Percentiles rank a stretch among this genome's conserved stretches.
Conservation (phyloP, 208 protist species). For the Wallacemonas sp. region DNA sequence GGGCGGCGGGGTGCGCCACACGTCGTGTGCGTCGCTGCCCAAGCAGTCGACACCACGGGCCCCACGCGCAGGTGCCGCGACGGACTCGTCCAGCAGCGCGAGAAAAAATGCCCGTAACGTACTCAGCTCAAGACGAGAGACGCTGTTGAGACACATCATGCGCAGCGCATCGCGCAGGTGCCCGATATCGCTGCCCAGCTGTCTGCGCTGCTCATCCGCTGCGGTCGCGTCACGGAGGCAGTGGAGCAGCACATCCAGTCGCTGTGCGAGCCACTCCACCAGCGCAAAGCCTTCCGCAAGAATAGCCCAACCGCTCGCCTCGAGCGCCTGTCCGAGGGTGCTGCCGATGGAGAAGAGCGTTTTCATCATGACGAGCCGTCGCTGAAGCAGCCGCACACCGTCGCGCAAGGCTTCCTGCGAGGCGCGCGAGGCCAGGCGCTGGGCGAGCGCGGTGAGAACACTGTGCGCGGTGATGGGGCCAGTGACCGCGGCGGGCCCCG, state of each 20-base stretch:
- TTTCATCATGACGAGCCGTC: constrained; percentile 54
- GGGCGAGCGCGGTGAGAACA: not conserved
- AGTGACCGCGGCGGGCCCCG: not conserved
- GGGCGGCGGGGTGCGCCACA: constrained; percentile 8
- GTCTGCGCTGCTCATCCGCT: constrained; percentile 26
- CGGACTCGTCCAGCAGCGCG: constrained; percentile 27
- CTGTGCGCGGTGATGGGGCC: not conserved
- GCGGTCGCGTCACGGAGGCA: constrained; percentile 33
- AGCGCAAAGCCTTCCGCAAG: constrained; percentile 43
- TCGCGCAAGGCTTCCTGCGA: constrained; percentile 3
- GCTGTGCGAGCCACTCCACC: constrained; percentile 41
- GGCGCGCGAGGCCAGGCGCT: not conserved
- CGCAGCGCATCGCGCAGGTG: constrained; percentile 63
- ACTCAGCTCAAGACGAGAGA: constrained; percentile 18
- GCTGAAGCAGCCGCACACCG: constrained; percentile 34
- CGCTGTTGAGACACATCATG: constrained; percentile 44
- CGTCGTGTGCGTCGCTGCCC: not conserved
- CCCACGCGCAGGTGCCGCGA: not conserved
- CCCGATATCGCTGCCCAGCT: constrained; percentile 39
- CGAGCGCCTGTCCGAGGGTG: constrained; percentile 38
- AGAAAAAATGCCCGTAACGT: constrained; percentile 32
- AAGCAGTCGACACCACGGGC: not conserved
- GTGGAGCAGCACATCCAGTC: constrained; percentile 21
- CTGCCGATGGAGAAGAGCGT: constrained; percentile 55
- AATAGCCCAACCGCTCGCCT: constrained; percentile 36